These are phyloP conservation scores for Candida insectorum DNA, from an alignment of 805 yeast species.

Conservation along the genomic window DNA sequence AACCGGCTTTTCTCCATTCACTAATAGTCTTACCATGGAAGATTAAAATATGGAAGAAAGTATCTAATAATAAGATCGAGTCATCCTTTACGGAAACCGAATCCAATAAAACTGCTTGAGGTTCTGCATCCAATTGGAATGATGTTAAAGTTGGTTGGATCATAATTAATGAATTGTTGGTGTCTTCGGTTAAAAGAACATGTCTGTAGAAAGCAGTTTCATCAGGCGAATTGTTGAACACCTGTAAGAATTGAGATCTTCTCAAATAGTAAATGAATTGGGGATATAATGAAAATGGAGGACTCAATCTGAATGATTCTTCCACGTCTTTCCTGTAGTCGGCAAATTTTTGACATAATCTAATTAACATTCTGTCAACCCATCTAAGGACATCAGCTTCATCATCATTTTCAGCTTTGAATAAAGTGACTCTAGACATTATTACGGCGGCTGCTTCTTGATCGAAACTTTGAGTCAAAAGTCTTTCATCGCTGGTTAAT, in stretches of 20 bases:
- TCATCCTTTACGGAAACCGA: slow-evolving; percentile 58
- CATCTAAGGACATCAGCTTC: slow-evolving; percentile 91
- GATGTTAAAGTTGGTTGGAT: slow-evolving; percentile 58
- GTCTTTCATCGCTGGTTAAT: slow-evolving; percentile 35
- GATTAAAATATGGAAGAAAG: slow-evolving; percentile 62
- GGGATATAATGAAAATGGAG: slow-evolving; percentile 53
- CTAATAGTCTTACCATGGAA: slow-evolving; percentile 66
- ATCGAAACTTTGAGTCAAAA: slow-evolving; percentile 51
- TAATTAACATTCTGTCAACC: slow-evolving; percentile 67
- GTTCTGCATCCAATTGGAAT: slow-evolving; percentile 35
- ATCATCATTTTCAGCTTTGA: slow-evolving; percentile 74
- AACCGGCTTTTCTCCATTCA: slow-evolving; percentile 62
- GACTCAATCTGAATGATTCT: slow-evolving; percentile 48
- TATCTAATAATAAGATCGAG: slow-evolving; percentile 60
- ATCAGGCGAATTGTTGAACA: slow-evolving; percentile 70
- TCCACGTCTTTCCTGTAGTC: slow-evolving; percentile 46
- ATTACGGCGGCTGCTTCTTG: slow-evolving; percentile 69
- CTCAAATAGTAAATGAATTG: slow-evolving; percentile 67
- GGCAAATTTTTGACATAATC: slow-evolving; percentile 33
- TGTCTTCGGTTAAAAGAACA: slow-evolving; percentile 58
- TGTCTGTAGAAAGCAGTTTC: slow-evolving; percentile 67
- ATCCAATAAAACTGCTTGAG: slow-evolving; percentile 62
- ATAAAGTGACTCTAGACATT: slow-evolving; percentile 72
- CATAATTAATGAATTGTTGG: slow-evolving; percentile 58
- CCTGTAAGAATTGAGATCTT: slow-evolving; percentile 62